Evolutionary conservation across 2,329 filamentous ascomycete species (phyloP).

Genomic region (Talaromyces sp.): DNA sequence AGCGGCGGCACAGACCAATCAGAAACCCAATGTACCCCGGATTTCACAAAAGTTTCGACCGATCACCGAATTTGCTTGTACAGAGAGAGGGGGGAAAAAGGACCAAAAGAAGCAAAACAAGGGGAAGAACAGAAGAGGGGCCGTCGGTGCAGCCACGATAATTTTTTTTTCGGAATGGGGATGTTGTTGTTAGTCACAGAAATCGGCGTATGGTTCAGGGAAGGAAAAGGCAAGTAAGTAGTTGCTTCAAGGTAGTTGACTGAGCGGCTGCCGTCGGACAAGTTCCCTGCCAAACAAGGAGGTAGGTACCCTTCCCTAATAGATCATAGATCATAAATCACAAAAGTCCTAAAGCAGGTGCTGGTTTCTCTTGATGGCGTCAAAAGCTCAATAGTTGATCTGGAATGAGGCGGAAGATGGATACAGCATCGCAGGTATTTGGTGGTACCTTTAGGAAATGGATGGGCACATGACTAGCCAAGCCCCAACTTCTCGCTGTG

Average conservation of each 20-base stretch:
- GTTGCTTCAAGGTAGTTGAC: neutral
- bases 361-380: neutral
- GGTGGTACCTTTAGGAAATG: neutral
- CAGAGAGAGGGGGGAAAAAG: no score
- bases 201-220: conserved; percentile 14
- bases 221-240: neutral
- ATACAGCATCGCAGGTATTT: no score
- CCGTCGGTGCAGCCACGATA: conserved; percentile 5
- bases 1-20: conserved; percentile 2
- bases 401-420: neutral
- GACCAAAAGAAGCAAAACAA: neutral
- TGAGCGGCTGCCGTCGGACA: conserved; percentile 15
- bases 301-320: neutral
- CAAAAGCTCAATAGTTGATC: conserved; percentile 1
- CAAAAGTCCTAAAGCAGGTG: neutral
- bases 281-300: neutral
- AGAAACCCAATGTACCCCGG: conserved; percentile 9
- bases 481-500: neutral
- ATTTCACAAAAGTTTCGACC: neutral
- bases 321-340: no score
- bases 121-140: conserved; percentile 8
- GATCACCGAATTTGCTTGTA: neutral
- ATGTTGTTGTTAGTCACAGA: conserved; percentile 24
- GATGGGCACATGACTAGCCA: conserved; percentile 4
- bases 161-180: neutral